Evolutionary conservation across 2,329 filamentous ascomycete species (phyloP).

Genomic region (Coniochaeta prunicola): DNA sequence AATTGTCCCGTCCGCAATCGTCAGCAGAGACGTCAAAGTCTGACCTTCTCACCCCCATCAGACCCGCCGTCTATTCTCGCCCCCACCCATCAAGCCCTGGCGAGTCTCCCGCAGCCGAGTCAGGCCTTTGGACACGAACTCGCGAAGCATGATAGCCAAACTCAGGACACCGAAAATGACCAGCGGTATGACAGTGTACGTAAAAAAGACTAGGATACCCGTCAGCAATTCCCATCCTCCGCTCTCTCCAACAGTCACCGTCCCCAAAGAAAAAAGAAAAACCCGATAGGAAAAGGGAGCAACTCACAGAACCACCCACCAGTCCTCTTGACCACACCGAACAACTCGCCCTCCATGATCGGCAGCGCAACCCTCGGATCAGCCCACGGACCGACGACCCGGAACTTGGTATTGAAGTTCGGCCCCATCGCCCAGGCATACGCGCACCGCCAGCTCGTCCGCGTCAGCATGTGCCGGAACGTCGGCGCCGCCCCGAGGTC

Average conservation of each 20-base stretch:
- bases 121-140: background rate
- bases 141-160: background rate
- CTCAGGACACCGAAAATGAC: background rate
- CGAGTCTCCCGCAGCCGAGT: background rate
- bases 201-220: background rate
- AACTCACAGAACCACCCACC: conserved; percentile 30
- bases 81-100: background rate
- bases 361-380: conserved; percentile 24
- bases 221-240: background rate
- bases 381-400: conserved; percentile 36
- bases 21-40: too few species aligned
- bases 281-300: background rate
- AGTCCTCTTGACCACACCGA: conserved; percentile 25
- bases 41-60: too few species aligned
- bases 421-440: conserved; percentile 40
- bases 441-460: conserved; percentile 25
- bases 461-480: conserved; percentile 23
- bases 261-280: background rate
- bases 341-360: conserved; percentile 36
- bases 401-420: conserved; percentile 43
- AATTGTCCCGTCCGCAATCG: too few species aligned
- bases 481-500: conserved; percentile 37
- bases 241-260: background rate
- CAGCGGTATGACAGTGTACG: background rate
- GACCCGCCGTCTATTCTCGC: background rate